Evolutionary conservation across 208 protist genomes (phyloP), one percentile per base, ranked within the genome.

Genomic region (Lotmaria passim): DNA sequence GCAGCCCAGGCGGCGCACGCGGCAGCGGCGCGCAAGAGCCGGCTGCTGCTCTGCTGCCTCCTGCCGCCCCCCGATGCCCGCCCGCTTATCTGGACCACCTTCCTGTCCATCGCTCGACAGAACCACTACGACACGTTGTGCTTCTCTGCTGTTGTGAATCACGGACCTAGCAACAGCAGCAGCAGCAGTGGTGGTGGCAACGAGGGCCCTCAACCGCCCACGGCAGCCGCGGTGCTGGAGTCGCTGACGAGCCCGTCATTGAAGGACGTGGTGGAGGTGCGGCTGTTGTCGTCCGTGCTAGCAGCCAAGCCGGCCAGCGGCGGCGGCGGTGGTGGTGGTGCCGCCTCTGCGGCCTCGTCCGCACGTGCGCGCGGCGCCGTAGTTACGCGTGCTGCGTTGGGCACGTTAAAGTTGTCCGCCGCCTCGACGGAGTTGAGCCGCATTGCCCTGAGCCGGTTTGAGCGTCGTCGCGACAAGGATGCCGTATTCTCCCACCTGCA

Each of bases 41-140:
- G 63, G 6, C 53, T 72, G 0, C 73, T 88, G 10, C 69, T 88
- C 0, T 78, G 65, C 24, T 73, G 69, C 7, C 52, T 88, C 36
- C 66, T 88, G 30, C 82, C 82, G 2, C 82, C 82, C 1, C 46
- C 64, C 24, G 82, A 88, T 44, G 82, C 79, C 12, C 56, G 63
- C 24, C 79, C 82, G 41, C 69, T 88, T 50, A 47, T 51, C 38
- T 90, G 48, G 65, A 52, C 26, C 31, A 84, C 62, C 41, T 81
- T 90, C 36, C 26, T 58, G 3, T 63, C 61, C 17, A 84, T 86
- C 38, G 81, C 79, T 1, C 33, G 48, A 8, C 68, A 71, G n/a
- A 67, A 90, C 44, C 66, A 72, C 19, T 90, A 75, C 69, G 41
- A 62, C 44, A 33, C 58, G 4, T 34, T 26, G 17, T 66, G 57